These are phyloP conservation scores for Candida yuanshanica DNA, from an alignment of 805 yeast species.

Conservation along the genomic window DNA sequence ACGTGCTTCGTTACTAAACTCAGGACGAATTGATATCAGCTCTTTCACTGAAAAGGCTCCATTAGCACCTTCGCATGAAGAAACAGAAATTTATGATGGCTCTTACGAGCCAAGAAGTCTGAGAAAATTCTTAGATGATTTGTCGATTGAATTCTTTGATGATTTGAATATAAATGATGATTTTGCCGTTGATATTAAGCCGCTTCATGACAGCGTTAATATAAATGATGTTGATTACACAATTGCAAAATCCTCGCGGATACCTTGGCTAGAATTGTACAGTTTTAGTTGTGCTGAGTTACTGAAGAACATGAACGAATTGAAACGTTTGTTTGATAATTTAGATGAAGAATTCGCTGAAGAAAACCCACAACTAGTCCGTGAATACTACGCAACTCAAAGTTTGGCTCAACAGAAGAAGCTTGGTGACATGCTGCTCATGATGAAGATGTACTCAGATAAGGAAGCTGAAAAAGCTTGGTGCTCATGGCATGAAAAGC, in stretches of 20 bases:
- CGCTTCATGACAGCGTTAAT: background rate
- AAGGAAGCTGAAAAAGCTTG: slow-evolving; percentile 22
- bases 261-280: slow-evolving; percentile 24
- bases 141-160: slow-evolving; percentile 24
- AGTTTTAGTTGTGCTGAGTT: slow-evolving; percentile 24
- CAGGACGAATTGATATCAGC: slow-evolving; percentile 15
- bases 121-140: slow-evolving; percentile 19
- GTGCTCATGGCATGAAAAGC: slow-evolving; percentile 22
- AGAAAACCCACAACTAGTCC: slow-evolving; percentile 22
- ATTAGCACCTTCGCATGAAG: slow-evolving; percentile 21
- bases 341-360: slow-evolving; percentile 21
- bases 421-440: slow-evolving; percentile 19
- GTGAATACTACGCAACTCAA: slow-evolving; percentile 19
- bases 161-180: slow-evolving; percentile 21
- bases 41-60: slow-evolving; percentile 13
- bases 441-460: slow-evolving; percentile 24
- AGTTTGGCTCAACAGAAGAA: slow-evolving; percentile 18
- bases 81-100: slow-evolving; percentile 4
- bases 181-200: slow-evolving; percentile 14
- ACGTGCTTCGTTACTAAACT: slow-evolving; percentile 11
- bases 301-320: slow-evolving; percentile 21
- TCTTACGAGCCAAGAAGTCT: slow-evolving; percentile 22
- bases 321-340: slow-evolving; percentile 19
- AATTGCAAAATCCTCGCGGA: slow-evolving; percentile 16
- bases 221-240: slow-evolving; percentile 13